Conservation (phyloP, 106 monocot species). For the Vanilla planifolia region DNA sequence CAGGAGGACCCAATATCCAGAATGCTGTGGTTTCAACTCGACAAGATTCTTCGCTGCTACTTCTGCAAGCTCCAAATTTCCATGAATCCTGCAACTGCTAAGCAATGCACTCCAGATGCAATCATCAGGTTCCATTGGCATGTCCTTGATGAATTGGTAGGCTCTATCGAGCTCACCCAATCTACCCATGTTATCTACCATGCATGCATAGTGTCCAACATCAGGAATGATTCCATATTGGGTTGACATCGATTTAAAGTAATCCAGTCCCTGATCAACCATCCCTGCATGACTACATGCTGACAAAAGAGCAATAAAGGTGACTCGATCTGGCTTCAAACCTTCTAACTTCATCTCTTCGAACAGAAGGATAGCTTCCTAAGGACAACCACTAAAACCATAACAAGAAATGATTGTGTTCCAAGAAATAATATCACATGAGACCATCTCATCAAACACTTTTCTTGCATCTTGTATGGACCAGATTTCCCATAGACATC, state of each 20-base stretch:
- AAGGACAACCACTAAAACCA: conserved; percentile 37
- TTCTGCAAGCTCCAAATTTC: conserved; percentile 57
- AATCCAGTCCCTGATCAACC: conserved; percentile 40
- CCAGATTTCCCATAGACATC: conserved; percentile 80
- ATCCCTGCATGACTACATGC: conserved; percentile 75
- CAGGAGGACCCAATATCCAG: conserved; percentile 69
- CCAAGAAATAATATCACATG: conserved; percentile 60
- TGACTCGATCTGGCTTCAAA: conserved; percentile 50
- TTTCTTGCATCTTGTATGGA: conserved; percentile 35
- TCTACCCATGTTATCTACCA: conserved; percentile 63
- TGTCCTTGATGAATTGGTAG: conserved; percentile 44
- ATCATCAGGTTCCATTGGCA: conserved; percentile 69
- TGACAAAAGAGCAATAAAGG: conserved; percentile 49
- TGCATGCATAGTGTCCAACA: conserved; percentile 63
- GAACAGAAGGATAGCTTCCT: conserved; percentile 36
- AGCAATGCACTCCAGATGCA: conserved; percentile 69
- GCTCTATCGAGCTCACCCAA: conserved; percentile 57
- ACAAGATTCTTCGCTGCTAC: conserved; percentile 43
- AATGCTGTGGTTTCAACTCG: conserved; percentile 51
- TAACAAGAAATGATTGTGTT: conserved; percentile 73
- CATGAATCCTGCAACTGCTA: conserved; percentile 60
- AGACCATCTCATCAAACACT: conserved; percentile 53
- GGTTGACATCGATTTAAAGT: conserved; percentile 45
- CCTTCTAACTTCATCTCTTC: conserved; percentile 39
- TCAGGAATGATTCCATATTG: conserved; percentile 47